Conservation (phyloP, 1,284 basidiomycete species). For the Farysia itapuensis region DNA sequence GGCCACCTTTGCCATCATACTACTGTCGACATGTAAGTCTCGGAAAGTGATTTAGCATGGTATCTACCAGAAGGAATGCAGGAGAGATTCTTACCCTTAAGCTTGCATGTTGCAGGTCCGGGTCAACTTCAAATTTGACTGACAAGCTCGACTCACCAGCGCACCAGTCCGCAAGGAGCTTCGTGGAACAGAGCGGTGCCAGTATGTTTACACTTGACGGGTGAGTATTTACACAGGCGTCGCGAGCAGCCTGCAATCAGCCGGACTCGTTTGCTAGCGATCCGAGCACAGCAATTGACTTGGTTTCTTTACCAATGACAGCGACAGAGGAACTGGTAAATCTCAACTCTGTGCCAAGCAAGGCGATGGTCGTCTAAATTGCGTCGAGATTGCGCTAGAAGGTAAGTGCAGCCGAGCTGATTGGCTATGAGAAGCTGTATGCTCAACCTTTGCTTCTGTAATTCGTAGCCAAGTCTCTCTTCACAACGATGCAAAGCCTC, state of each 20-base stretch:
- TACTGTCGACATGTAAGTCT: no score
- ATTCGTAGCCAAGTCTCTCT: conserved; percentile 33
- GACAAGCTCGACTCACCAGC: conserved; percentile 30
- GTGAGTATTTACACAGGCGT: conserved; percentile 23
- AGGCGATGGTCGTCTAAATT: conserved; percentile 20
- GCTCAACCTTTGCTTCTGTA: no score
- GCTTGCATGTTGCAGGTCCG: no score
- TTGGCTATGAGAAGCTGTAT: no score
- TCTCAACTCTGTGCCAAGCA: conserved; percentile 33
- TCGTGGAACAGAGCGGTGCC: conserved; percentile 21
- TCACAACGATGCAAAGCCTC: conserved; percentile 45
- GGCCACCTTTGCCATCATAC: no score
- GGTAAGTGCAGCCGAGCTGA: conserved; percentile 21
- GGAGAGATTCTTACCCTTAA: no score
- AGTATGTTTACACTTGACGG: conserved; percentile 31
- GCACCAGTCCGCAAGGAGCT: conserved; percentile 18
- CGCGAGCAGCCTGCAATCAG: no score
- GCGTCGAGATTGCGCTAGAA: conserved; percentile 40
- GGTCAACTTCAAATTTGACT: conserved; percentile 30
- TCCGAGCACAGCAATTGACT: no score
- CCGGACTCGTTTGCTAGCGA: no score
- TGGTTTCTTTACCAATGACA: no score
- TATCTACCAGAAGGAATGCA: no score
- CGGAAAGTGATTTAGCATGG: no score
- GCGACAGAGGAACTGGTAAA: conserved; percentile 27